These are phyloP conservation scores for Cyberlindnera samutprakarnensis DNA, from an alignment of 805 yeast species.

Conservation along the genomic window DNA sequence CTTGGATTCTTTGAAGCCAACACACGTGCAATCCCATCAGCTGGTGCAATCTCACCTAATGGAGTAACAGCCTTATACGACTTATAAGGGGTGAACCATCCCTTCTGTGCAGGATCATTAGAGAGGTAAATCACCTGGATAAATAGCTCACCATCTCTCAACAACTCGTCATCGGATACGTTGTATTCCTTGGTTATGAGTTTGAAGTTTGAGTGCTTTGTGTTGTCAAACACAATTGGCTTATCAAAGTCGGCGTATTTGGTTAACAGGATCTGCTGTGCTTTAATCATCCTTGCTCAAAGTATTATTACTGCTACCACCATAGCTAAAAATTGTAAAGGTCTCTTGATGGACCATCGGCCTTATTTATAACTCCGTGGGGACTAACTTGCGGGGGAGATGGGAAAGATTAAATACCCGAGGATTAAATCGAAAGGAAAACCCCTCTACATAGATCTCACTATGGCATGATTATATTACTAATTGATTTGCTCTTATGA, in stretches of 20 bases:
- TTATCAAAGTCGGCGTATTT: constrained; percentile 19
- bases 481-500: no score
- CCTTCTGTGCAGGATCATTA: constrained; percentile 58
- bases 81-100: constrained; percentile 35
- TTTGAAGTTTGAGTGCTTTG: constrained; percentile 25
- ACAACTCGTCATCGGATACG: constrained; percentile 11
- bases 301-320: no score
- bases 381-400: no score
- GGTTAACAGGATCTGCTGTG: constrained; percentile 26
- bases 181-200: constrained; percentile 16
- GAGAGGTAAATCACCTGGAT: constrained; percentile 40
- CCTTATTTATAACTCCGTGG: no score
- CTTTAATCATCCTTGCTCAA: no score
- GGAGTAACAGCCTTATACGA: constrained; percentile 26
- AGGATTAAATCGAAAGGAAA: no score
- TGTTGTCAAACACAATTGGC: constrained; percentile 20
- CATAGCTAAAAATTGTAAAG: no score
- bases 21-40: constrained; percentile 45
- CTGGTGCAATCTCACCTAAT: constrained; percentile 33
- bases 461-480: no score
- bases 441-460: no score
- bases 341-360: no score
- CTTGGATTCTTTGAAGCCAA: constrained; percentile 35
- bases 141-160: constrained; percentile 33
- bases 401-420: no score